Percentiles rank a stretch among this genome's conserved stretches.
Evolutionary conservation across 2,329 filamentous ascomycete species (phyloP).

Genomic region (Plectosphaerella sp.): DNA sequence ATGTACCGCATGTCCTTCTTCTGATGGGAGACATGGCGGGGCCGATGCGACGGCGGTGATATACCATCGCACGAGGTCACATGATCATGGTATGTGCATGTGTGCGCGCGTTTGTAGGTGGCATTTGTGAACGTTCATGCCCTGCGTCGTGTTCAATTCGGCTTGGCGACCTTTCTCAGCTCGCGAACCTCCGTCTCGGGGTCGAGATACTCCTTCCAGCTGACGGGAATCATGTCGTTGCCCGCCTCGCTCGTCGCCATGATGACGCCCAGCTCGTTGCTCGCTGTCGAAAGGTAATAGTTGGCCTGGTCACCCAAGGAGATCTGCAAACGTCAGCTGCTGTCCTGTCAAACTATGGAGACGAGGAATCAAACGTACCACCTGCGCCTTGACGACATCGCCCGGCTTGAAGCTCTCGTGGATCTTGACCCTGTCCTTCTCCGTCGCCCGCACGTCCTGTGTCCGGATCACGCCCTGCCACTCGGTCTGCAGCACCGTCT

Average conservation of each 20-base stretch:
- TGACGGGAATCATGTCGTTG: constrained; percentile 87
- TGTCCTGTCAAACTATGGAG: constrained; percentile 3
- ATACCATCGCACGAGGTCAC: neutral
- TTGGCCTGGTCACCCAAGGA: constrained; percentile 89
- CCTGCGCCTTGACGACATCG: constrained; percentile 81
- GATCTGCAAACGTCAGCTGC: constrained; percentile 46
- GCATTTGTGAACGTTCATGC: neutral
- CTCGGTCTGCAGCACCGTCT: constrained; percentile 68
- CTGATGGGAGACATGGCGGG: neutral
- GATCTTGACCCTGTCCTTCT: constrained; percentile 92
- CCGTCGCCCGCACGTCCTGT: constrained; percentile 90
- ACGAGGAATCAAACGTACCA: constrained; percentile 49
- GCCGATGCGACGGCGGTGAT: too few species aligned
- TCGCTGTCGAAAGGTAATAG: constrained; percentile 90
- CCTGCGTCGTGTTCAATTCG: constrained; percentile 53
- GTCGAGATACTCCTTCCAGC: constrained; percentile 93
- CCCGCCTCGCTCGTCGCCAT: constrained; percentile 86
- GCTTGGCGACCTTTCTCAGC: constrained; percentile 88
- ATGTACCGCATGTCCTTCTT: constrained; percentile 1
- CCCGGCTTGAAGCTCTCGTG: constrained; percentile 89
- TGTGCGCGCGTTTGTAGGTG: too few species aligned
- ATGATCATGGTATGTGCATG: neutral
- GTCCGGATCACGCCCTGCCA: constrained; percentile 82
- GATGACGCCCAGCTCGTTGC: constrained; percentile 88
- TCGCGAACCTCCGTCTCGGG: constrained; percentile 72